Evolutionary conservation across 331 rosid species (phyloP), one percentile per base, ranked within the genome.

Genomic region (Pyrus hybrid): DNA sequence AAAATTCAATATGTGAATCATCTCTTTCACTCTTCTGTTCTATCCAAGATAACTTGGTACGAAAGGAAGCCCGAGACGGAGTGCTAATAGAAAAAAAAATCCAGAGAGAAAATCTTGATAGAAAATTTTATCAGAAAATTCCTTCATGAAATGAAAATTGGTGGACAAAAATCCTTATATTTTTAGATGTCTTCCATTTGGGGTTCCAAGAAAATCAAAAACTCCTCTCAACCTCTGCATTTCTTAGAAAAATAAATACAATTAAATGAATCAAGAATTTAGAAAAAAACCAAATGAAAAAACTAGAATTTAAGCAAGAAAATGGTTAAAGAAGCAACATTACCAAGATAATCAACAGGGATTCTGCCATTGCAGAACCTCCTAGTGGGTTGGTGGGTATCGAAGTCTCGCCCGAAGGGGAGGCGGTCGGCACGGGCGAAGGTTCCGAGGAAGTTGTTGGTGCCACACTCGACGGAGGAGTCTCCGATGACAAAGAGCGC

Each of bases 381-480:
- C 22, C 95, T 95, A 13, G 95, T 88, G 41, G 97, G 97, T 18
- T 61, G 85, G 68, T 85, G 92, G 4, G 98, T 85, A 80, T 91
- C 97, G 77, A 94, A 94, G 29, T 90, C 96, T n/a, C 91, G 85
- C n/a, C 98, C 93, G 54, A 90, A 94, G 25, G 98, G 98, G 22
- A 79, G 91, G 73, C 67, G 96, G 79, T 94, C 84, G 49, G 98
- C 93, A 5, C 93, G 90, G 5, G 97, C 96, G 16, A 94, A 81
- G 2, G 99, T 94, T 17, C 78, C 88, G 1, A 94, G 93, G 68
- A 78, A 94, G 62, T 94, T 88, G 87, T 90, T 94, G 82, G 93
- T 92, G 18, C 97, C 97, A 20, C 81, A 83, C 70, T 94, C 97
- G 22, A 94, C 95, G 32, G 96, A 87, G 65, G 99, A 94, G 87